Evolutionary conservation across 345 rosid species (phyloP).

Genomic region (Orychophragmus violaceus): DNA sequence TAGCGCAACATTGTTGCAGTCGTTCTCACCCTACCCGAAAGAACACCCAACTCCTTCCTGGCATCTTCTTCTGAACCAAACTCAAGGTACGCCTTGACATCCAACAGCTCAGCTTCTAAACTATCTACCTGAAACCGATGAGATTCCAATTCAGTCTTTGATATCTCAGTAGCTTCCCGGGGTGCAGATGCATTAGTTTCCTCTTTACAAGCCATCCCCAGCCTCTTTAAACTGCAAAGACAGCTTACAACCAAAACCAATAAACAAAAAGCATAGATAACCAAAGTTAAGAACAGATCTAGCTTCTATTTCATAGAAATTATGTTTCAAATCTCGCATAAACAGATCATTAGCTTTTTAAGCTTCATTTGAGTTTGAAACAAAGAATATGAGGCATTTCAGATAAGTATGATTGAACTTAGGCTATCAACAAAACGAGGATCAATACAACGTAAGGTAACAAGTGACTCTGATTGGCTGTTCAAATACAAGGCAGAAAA

Average conservation of each 20-base stretch:
- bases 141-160: slow-evolving; percentile 58
- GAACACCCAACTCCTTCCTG: slow-evolving; percentile 66
- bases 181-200: slow-evolving; percentile 34
- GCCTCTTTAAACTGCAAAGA: slow-evolving; percentile 13
- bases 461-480: not conserved
- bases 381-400: not conserved
- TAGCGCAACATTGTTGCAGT: slow-evolving; percentile 55
- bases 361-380: not conserved
- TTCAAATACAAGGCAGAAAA: not conserved
- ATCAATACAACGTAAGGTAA: not conserved
- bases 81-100: slow-evolving; percentile 50
- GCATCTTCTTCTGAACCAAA: slow-evolving; percentile 59
- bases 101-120: slow-evolving; percentile 63
- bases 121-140: slow-evolving; percentile 54
- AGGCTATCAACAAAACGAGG: not conserved
- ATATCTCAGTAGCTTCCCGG: slow-evolving; percentile 42
- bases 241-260: not conserved
- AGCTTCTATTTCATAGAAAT: not conserved
- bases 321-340: not conserved
- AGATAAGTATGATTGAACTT: not conserved
- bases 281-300: slow-evolving; percentile 3
- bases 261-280: not conserved
- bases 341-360: not conserved
- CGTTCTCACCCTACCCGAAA: slow-evolving; percentile 59
- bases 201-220: slow-evolving; percentile 58